Evolutionary conservation across 2,329 filamentous ascomycete genomes (phyloP), one percentile per base, ranked within the genome.

Genomic region (Capronia epimyces): DNA sequence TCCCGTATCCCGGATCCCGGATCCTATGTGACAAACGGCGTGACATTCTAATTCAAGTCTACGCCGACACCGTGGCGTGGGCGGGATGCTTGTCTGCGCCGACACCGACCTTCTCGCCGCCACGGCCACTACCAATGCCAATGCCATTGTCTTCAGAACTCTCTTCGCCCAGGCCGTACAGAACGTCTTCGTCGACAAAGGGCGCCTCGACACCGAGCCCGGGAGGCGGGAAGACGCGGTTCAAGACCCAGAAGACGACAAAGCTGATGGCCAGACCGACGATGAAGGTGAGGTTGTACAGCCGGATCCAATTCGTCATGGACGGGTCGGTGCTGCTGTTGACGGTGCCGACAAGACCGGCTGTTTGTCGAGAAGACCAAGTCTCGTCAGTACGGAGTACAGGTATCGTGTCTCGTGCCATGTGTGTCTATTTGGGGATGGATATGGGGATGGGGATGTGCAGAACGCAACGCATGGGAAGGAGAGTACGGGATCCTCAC

Each of bases 221-320:
- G 7, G 27, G 43, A 27, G 58, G 55, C 15, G 59, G 59, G 40
- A 50, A 61, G 22, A 57, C 37, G n/a, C 45, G 49, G 41, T 54
- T 57, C 34, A 57, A 16, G 1, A 16, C 36, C 34, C 48, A 53
- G 45, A 61, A 58, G 7, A 52, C 31, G 36, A 42, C 31, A 40
- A 61, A 61, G 37, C 56, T 58, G 18, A 63, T 60, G 4, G 50
- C 58, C 6, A 60, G 39, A 7, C 59, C 60, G 9, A 60, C 51
- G 25, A 61, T 55, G 52, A 60, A 63, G 7, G 60, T 60, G 12
- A 63, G 55, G 24, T 63, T 58, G 55, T 60, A 63, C 5, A 63
- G 44, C 18, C 53, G 55, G 36, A 60, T 50, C 60, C 60, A 62
- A 15, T 54, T 54, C 6, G 42, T 29, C 20, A 51, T 43, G 13